Conservation (phyloP, 2,329 filamentous ascomycete species). For the Trichoderma polysporum region DNA sequence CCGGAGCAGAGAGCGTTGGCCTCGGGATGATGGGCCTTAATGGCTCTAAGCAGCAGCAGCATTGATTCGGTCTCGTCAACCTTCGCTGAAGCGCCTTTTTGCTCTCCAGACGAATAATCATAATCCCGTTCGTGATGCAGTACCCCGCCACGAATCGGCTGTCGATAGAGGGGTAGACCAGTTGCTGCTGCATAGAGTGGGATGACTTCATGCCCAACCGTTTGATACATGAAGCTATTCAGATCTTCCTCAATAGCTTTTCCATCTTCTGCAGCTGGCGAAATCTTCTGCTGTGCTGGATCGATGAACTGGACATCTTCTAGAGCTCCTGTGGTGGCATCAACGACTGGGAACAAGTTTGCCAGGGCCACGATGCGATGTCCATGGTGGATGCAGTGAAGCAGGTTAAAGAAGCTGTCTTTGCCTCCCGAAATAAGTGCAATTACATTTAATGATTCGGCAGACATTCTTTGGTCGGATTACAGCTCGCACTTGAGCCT, state of each 20-base stretch:
- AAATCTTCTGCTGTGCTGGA: conserved; percentile 23
- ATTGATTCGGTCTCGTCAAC: conserved; percentile 87
- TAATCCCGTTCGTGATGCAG: conserved; percentile 74
- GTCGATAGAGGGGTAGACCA: conserved; percentile 78
- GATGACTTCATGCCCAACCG: conserved; percentile 83
- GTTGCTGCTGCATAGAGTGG: conserved; percentile 81
- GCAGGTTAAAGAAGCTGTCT: conserved; percentile 89
- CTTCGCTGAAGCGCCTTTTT: conserved; percentile 27
- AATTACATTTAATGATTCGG: conserved; percentile 69
- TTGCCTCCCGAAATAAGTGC: conserved; percentile 94
- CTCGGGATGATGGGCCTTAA: conserved; percentile 69
- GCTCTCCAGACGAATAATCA: conserved; percentile 30
- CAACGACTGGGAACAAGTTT: conserved; percentile 68
- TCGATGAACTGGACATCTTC: conserved; percentile 24
- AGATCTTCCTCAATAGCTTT: conserved; percentile 52
- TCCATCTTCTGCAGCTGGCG: not conserved
- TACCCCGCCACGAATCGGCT: conserved; percentile 70
- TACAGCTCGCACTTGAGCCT: not conserved
- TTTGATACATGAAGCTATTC: conserved; percentile 99
- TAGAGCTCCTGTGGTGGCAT: not conserved
- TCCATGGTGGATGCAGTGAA: conserved; percentile 85
- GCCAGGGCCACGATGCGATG: conserved; percentile 84
- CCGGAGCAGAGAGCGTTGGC: conserved; percentile 87
- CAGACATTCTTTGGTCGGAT: conserved; percentile 38
- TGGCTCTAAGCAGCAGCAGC: conserved; percentile 66